These are phyloP conservation scores for Marchantia polymorpha DNA, from an alignment of 225 moss, liverwort and hornwort species.

Conservation along the genomic window DNA sequence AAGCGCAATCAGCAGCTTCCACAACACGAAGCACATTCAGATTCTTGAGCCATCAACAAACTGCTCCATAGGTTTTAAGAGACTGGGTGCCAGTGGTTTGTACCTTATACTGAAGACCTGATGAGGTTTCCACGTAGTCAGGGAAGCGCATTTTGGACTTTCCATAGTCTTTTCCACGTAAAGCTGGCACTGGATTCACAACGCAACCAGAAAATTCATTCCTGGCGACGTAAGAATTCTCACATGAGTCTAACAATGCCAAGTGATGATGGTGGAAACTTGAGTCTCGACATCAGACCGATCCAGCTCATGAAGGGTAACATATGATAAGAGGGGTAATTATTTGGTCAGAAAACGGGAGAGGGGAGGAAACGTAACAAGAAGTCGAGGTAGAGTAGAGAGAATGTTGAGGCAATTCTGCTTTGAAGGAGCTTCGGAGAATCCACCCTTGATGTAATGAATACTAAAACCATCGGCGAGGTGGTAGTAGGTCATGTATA, in stretches of 20 bases:
- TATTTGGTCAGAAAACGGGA: no score
- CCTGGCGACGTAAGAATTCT: slow-evolving; percentile 49
- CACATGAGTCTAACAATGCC: slow-evolving; percentile 17
- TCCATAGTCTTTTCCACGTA: slow-evolving; percentile 98
- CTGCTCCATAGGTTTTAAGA: not conserved
- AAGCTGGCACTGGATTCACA: slow-evolving; percentile 84
- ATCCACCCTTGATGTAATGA: no score
- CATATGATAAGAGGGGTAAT: no score
- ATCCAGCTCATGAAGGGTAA: no score
- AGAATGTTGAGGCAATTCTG: not conserved
- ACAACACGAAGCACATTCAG: no score
- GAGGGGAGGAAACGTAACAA: no score
- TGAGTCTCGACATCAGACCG: not conserved
- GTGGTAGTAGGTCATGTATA: no score
- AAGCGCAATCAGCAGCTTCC: not conserved
- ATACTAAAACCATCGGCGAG: no score
- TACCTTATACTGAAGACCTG: slow-evolving; percentile 96
- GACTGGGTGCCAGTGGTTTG: not conserved
- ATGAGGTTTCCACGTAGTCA: slow-evolving; percentile 74
- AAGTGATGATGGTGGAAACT: no score
- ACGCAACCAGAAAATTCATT: slow-evolving; percentile 46
- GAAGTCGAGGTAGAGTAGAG: not conserved
- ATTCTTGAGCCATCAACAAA: no score
- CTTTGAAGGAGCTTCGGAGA: no score
- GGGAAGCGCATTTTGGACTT: slow-evolving; percentile 89